Conservation (phyloP, 768 basidiomycete species). For the Podaxis carcinomalis region DNA sequence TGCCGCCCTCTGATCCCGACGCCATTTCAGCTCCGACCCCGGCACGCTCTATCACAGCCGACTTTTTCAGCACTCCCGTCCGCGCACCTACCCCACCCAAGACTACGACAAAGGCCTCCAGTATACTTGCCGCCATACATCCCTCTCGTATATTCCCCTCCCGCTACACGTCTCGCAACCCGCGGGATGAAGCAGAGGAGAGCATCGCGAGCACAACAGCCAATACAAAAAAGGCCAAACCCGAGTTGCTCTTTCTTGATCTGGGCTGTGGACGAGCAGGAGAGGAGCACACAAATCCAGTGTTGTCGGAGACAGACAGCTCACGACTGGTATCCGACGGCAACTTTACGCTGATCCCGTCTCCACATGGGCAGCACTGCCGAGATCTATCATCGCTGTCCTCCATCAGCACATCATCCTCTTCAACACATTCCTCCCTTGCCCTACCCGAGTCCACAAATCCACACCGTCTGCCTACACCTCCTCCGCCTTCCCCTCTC, state of each 20-base stretch:
- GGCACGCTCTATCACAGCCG: slow-evolving; percentile 22
- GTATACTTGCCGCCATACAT: slow-evolving; percentile 16
- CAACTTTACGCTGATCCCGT: slow-evolving; percentile 1
- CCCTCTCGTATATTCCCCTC: slow-evolving; percentile 37
- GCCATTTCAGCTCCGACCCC: slow-evolving; percentile 12
- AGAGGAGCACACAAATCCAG: background rate
- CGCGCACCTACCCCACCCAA: slow-evolving; percentile 20
- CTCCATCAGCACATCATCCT: slow-evolving; percentile 17
- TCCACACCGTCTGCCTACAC: background rate
- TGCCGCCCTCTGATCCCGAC: slow-evolving; percentile 23
- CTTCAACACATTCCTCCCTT: slow-evolving; percentile 18
- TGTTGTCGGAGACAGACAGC: too few relatives aligned
- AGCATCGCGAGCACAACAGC: background rate
- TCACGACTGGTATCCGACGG: background rate
- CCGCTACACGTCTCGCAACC: slow-evolving; percentile 25
- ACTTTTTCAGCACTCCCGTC: slow-evolving; percentile 26
- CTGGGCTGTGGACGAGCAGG: slow-evolving; percentile 3
- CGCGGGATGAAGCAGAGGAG: slow-evolving; percentile 5
- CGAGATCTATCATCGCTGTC: slow-evolving; percentile 14
- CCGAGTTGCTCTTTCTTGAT: slow-evolving; percentile 19
- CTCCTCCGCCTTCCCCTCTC: slow-evolving; percentile 22
- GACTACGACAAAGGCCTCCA: slow-evolving; percentile 8
- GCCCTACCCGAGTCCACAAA: slow-evolving; percentile 7
- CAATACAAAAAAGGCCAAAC: background rate
- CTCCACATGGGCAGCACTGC: background rate